Evolutionary conservation across 2,329 filamentous ascomycete species (phyloP), one percentile per base, ranked within the genome.

Genomic region (Magnaporthiopsis poae): DNA sequence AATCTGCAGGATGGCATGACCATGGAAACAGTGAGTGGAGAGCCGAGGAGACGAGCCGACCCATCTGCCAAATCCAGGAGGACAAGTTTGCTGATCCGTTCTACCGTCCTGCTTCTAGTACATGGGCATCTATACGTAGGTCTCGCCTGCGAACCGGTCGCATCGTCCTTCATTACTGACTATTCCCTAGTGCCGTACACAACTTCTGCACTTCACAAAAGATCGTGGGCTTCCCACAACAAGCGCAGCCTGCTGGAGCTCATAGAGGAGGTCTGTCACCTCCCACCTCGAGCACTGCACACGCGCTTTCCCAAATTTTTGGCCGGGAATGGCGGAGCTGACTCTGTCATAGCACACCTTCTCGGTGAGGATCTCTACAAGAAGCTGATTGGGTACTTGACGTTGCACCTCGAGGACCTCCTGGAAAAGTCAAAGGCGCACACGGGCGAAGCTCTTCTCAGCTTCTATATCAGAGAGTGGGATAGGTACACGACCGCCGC

Each of bases 171-270:
- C 60, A 1, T 61, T 67, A 66, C 79, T 85, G 71, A 85, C 73
- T 27, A 59, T 62, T 64, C 64, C 13, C 64, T 66, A 76, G 93
- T 84, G 92, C 93, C 68, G 95, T 99, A 64, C 95, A 99, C 80
- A 97, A 99, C 81, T 99, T 99, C 78, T 99, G 95, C 78, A 99
- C 95, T 67, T 96, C 95, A 31, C 95, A 98, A 77, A 98, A 98
- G 77, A 92, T 92, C 0, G 88, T 93, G 61, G 85, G 86, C n/a
- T 82, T 85, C 65, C 70, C 78, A 82, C 52, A 81, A 60, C 31
- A 36, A 31, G 39, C 36, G 39, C 13, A 21, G 33, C 39, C 64
- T 35, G 25, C 64, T 35, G 80, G 79, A 39, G 85, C 86, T 70
- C 89, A 91, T 76, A 83, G 90, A 69, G 92, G 92, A 77, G 91